phyloP scores from a whole-genome alignment of 1,284 basidiomycete species.

The Leccinum proliferum region DNA sequence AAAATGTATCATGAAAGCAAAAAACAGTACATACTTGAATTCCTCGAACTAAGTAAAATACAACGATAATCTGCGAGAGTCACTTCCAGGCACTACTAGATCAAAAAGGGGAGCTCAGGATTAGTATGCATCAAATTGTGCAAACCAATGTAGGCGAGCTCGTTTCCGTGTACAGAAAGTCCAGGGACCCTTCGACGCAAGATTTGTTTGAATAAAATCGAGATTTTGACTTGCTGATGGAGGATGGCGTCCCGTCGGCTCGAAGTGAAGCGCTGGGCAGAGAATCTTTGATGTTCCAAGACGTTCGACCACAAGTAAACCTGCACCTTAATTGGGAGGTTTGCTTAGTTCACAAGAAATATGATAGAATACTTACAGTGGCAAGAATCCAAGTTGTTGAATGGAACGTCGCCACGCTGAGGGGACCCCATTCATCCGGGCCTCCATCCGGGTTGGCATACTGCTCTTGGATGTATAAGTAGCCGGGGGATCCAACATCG shows the following conservation, averaged over 20 bases:
- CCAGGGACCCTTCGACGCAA: background rate
- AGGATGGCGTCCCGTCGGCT: background rate
- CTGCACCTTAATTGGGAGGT: background rate
- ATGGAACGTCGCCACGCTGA: background rate
- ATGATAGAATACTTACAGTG: background rate
- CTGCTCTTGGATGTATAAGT: background rate
- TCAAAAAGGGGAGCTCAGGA: background rate
- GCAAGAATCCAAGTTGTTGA: background rate
- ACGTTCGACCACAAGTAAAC: background rate
- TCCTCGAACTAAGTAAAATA: too few relatives aligned
- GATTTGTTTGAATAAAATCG: background rate
- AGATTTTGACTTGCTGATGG: background rate
- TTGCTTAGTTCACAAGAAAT: background rate
- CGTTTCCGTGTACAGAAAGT: background rate
- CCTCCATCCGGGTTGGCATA: background rate
- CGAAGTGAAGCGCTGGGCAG: background rate
- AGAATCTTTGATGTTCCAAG: background rate
- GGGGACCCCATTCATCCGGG: background rate
- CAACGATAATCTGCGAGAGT: too few relatives aligned
- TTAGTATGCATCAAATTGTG: background rate
- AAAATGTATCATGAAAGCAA: too few relatives aligned
- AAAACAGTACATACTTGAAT: too few relatives aligned
- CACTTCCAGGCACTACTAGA: background rate
- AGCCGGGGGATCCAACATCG: background rate
- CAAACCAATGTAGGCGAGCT: background rate